These are phyloP conservation scores for Cercis canadensis DNA, from an alignment of 306 rosid genomes.

Conservation along the genomic window DNA sequence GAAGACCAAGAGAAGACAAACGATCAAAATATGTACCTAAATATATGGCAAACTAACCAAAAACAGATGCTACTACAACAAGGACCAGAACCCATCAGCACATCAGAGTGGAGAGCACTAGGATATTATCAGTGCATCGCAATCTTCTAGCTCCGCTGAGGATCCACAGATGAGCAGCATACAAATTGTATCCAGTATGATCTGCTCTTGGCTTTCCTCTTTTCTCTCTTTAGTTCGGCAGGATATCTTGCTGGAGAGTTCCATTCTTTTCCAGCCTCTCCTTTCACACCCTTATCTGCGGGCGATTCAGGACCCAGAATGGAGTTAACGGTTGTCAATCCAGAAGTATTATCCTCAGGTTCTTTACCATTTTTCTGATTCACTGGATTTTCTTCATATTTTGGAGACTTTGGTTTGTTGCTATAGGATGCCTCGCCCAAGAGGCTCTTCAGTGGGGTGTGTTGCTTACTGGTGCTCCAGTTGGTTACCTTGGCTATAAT, in stretches of 20 bases:
- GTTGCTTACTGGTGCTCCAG: slow-evolving; percentile 83
- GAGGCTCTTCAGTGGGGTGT: slow-evolving; percentile 81
- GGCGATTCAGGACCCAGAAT: slow-evolving; percentile 62
- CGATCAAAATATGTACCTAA: slow-evolving; percentile 41
- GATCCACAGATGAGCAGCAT: slow-evolving; percentile 80
- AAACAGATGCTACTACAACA: slow-evolving; percentile 19
- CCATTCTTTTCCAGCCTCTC: slow-evolving; percentile 71
- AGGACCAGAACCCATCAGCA: slow-evolving; percentile 34
- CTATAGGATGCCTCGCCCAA: slow-evolving; percentile 71
- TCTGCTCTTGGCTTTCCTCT: slow-evolving; percentile 73
- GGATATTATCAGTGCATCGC: slow-evolving; percentile 6
- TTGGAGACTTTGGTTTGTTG: slow-evolving; percentile 62
- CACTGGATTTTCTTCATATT: slow-evolving; percentile 41
- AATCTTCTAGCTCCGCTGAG: slow-evolving; percentile 40
- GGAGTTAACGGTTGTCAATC: slow-evolving; percentile 56
- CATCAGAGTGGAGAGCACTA: slow-evolving; percentile 20
- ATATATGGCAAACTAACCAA: slow-evolving; percentile 32
- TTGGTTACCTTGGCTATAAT: slow-evolving; percentile 80
- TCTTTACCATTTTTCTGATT: slow-evolving; percentile 45
- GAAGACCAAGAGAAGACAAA: slow-evolving; percentile 29
- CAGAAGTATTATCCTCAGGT: slow-evolving; percentile 39
- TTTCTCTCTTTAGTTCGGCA: slow-evolving; percentile 69
- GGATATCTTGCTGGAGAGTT: slow-evolving; percentile 87
- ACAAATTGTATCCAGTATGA: slow-evolving; percentile 87
- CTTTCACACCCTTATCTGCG: slow-evolving; percentile 40